A percentile compares a stretch with the other conserved stretches of the same genome.
phyloP scores from a whole-genome alignment of 148 eudicot species.

The Linanthus parryae region DNA sequence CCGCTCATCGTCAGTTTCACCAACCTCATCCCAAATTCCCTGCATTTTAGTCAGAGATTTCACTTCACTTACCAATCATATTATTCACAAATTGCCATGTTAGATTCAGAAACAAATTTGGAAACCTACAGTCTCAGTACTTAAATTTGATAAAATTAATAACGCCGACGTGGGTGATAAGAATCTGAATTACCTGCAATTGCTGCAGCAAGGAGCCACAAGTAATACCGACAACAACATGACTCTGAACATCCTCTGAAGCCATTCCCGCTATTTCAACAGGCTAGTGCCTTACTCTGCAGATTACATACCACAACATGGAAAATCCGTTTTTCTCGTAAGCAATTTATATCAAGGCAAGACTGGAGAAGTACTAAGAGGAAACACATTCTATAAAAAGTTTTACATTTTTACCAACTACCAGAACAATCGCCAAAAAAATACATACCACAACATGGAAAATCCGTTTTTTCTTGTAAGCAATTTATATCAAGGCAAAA shows the following conservation, averaged over 20 bases:
- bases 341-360: not conserved
- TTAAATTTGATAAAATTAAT: too few relatives aligned
- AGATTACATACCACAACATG: constrained; percentile 6
- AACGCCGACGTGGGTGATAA: too few relatives aligned
- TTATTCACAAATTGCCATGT: not conserved
- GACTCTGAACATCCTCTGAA: constrained; percentile 53
- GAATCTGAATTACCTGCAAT: constrained; percentile 67
- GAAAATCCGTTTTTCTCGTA: not conserved
- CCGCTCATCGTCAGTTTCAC: constrained; percentile 89
- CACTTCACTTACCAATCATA: constrained; percentile 6
- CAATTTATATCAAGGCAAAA: not conserved
- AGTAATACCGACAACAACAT: constrained; percentile 55
- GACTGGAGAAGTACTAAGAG: too few relatives aligned
- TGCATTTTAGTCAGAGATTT: constrained; percentile 21
- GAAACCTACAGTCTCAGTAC: too few relatives aligned
- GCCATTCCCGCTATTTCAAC: constrained; percentile 47
- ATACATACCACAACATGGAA: constrained; percentile 7
- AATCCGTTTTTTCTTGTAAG: not conserved
- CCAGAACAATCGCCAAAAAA: too few relatives aligned
- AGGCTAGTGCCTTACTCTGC: constrained; percentile 22
- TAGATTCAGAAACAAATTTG: too few relatives aligned
- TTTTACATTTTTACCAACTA: too few relatives aligned
- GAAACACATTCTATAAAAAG: too few relatives aligned
- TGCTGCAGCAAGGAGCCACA: constrained; percentile 80
- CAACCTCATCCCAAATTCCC: constrained; percentile 99